A percentile compares a stretch with the other conserved stretches of the same genome.
Evolutionary conservation across 805 yeast genomes (phyloP).

Genomic region (Barnettozyma vustinii): DNA sequence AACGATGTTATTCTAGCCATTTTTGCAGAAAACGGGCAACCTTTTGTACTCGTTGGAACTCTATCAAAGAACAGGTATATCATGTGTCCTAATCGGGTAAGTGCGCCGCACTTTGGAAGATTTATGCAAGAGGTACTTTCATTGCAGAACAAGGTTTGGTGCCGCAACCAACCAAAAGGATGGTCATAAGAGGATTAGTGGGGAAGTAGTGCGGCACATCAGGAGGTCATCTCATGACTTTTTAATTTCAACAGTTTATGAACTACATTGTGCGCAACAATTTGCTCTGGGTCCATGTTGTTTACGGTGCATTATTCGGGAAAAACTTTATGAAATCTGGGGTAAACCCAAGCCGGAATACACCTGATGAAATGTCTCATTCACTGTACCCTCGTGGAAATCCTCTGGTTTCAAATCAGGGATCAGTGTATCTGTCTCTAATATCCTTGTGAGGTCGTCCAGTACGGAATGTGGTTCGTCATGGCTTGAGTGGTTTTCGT

Average conservation of each 20-base stretch:
- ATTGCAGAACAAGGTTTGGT: not conserved
- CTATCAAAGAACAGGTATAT: not conserved
- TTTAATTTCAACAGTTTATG: too few species aligned
- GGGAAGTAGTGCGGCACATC: too few species aligned
- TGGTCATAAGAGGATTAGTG: too few species aligned
- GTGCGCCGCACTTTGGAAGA: constrained; percentile 2
- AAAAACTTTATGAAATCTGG: not conserved
- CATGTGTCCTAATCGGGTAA: not conserved
- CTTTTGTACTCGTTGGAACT: not conserved
- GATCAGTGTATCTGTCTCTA: not conserved
- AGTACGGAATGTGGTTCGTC: not conserved
- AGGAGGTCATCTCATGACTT: too few species aligned
- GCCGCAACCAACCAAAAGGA: not conserved
- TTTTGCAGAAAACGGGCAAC: not conserved
- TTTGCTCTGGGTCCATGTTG: too few species aligned
- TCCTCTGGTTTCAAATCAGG: not conserved
- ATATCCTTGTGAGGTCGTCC: not conserved
- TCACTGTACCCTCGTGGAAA: not conserved
- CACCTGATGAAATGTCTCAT: not conserved
- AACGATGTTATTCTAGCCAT: not conserved
- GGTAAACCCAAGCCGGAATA: not conserved
- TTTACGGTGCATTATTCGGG: not conserved
- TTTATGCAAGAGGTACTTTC: not conserved
- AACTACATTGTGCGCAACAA: too few species aligned
- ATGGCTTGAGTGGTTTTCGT: not conserved